A percentile compares a stretch with the other conserved stretches of the same genome.
Evolutionary conservation across 441 rosid genomes (phyloP).

Genomic region (Syzygium syzygioides): DNA sequence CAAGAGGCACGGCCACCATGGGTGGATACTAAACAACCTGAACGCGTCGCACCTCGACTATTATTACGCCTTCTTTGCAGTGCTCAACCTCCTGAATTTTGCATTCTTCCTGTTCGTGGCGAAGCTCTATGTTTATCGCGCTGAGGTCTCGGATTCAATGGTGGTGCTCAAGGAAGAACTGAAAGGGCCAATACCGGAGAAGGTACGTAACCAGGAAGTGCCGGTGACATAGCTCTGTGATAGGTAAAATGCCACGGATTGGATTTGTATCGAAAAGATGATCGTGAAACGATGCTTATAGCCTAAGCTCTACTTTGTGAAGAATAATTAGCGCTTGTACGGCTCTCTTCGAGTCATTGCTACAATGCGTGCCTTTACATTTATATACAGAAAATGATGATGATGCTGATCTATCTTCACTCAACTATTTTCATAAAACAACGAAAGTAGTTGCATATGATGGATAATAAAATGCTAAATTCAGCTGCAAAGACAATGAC

Average conservation of each 20-base stretch:
- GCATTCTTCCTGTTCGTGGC: constrained; percentile 53
- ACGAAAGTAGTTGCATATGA: no score
- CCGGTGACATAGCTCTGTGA: not conserved
- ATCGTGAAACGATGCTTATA: not conserved
- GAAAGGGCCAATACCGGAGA: constrained; percentile 10
- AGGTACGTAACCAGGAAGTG: constrained; percentile 10
- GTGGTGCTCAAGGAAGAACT: constrained; percentile 42
- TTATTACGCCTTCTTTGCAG: no score
- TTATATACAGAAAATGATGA: not conserved
- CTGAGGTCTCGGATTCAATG: constrained; percentile 65
- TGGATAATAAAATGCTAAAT: no score
- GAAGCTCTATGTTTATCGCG: constrained; percentile 65
- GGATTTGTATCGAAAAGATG: not conserved
- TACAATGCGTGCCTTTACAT: not conserved
- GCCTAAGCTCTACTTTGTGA: not conserved
- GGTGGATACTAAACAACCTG: no score
- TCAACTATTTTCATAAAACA: not conserved
- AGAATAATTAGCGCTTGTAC: no score
- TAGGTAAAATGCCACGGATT: not conserved
- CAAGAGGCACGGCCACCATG: no score
- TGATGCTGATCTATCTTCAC: not conserved
- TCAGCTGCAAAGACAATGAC: no score
- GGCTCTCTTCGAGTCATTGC: no score
- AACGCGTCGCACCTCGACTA: no score
- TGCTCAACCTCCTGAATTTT: no score